A percentile compares a stretch with the other conserved stretches of the same genome.
These are phyloP conservation scores for Pseudovirgaria hyperparasitica DNA, from an alignment of 2,329 filamentous ascomycete genomes.

Conservation along the genomic window DNA sequence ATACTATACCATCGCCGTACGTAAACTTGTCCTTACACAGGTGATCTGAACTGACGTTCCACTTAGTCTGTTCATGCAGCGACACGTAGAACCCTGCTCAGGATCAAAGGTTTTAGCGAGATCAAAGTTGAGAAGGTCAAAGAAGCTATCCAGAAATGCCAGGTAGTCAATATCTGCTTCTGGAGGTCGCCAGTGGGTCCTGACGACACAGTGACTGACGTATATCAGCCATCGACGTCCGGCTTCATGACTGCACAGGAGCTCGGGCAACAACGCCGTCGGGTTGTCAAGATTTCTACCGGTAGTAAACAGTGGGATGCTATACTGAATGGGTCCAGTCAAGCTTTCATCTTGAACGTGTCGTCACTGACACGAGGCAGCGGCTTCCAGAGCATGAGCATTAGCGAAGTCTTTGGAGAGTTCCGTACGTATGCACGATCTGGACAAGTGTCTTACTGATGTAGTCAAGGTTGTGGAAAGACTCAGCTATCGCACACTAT, in stretches of 20 bases:
- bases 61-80: constrained; percentile 46
- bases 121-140: constrained; percentile 60
- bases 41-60: constrained; percentile 1
- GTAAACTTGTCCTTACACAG: constrained; percentile 6
- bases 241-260: constrained; percentile 56
- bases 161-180: constrained; percentile 27
- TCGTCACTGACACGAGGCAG: constrained; percentile 21
- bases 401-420: constrained; percentile 52
- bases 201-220: constrained; percentile 7
- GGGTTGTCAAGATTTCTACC: constrained; percentile 52
- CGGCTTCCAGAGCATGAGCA: constrained; percentile 58
- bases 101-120: constrained; percentile 59
- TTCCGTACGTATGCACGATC: constrained; percentile 28
- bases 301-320: constrained; percentile 57
- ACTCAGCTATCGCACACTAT: constrained; percentile 58
- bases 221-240: constrained; percentile 39
- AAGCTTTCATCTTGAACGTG: neutral
- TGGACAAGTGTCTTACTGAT: constrained; percentile 1
- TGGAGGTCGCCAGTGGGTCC: neutral
- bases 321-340: constrained; percentile 46
- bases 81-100: constrained; percentile 46
- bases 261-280: constrained; percentile 48
- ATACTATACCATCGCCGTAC: constrained; percentile 50
- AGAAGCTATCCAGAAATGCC: constrained; percentile 50
- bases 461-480: constrained; percentile 44